Conservation (phyloP, 371 early-diverging fungal species). For the Apophysomyces elegans region DNA sequence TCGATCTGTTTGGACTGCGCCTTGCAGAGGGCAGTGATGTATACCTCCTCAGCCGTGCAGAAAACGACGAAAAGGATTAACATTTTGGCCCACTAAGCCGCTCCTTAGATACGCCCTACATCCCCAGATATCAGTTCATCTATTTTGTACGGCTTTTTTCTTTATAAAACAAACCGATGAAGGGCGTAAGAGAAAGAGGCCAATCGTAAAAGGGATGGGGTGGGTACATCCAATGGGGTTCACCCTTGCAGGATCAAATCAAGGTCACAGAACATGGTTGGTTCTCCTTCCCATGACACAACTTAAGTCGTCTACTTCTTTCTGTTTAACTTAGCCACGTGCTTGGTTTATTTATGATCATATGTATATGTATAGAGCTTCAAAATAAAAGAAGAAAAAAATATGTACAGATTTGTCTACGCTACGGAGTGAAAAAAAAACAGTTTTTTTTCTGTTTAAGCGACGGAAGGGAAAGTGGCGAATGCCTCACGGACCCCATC, state of each 20-base stretch:
- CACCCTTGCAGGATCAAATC: background rate
- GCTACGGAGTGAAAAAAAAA: slow-evolving; percentile 1
- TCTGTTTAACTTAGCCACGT: background rate
- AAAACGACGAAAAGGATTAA: too few species aligned
- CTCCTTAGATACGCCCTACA: too few species aligned
- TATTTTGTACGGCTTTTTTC: too few species aligned
- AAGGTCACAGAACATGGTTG: background rate
- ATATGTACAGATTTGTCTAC: background rate
- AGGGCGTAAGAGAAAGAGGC: too few species aligned
- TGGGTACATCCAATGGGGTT: background rate
- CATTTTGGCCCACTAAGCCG: too few species aligned
- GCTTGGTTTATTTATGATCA: slow-evolving; percentile 6
- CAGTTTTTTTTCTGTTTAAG: slow-evolving; percentile 9
- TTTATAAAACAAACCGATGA: too few species aligned
- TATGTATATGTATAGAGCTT: slow-evolving; percentile 18
- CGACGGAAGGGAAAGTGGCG: slow-evolving; percentile 27
- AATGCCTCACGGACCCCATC: slow-evolving; percentile 46
- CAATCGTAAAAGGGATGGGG: background rate
- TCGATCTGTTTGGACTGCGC: too few species aligned
- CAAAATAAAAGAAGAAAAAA: background rate
- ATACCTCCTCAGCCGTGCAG: too few species aligned
- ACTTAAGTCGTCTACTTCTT: background rate
- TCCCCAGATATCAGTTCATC: too few species aligned
- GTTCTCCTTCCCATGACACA: slow-evolving; percentile 10
- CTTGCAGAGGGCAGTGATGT: too few species aligned